These are phyloP conservation scores for Xylaria scruposa DNA, from an alignment of 495 filamentous ascomycete species.

Conservation along the genomic window DNA sequence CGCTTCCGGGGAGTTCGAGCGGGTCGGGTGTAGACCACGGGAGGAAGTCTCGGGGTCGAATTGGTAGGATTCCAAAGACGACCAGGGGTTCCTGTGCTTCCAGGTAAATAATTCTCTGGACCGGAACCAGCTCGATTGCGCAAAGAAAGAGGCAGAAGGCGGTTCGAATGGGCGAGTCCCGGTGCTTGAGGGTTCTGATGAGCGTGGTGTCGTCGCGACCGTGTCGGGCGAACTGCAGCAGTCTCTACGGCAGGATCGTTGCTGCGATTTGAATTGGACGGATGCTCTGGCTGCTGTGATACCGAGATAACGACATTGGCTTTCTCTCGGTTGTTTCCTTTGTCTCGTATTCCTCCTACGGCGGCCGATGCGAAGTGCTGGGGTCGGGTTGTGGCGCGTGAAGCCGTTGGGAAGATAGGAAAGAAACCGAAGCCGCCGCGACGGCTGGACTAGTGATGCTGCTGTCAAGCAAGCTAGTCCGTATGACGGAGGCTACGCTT, in stretches of 20 bases:
- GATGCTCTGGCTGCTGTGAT: conserved; percentile 6
- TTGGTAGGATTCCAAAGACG: conserved; percentile 72
- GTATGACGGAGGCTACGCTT: not conserved
- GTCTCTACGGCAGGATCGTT: not conserved
- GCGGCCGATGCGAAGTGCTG: conserved; percentile 42
- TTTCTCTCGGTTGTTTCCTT: not conserved
- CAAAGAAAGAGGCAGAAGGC: conserved; percentile 52
- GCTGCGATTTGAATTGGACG: conserved; percentile 6
- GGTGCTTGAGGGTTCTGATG: not conserved
- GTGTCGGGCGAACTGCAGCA: not conserved
- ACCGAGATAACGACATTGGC: not conserved
- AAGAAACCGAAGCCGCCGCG: conserved; percentile 46
- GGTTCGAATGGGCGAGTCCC: conserved; percentile 37
- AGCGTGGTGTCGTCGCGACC: conserved; percentile 7
- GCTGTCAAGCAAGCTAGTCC: not conserved
- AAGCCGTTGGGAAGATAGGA: conserved; percentile 53
- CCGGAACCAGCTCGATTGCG: conserved; percentile 43
- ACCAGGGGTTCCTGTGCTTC: conserved; percentile 46
- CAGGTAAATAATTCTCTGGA: conserved; percentile 42
- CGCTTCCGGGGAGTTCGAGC: conserved; percentile 35
- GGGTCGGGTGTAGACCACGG: conserved; percentile 32
- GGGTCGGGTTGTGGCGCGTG: conserved; percentile 45
- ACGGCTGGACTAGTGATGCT: conserved; percentile 41
- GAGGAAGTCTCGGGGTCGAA: conserved; percentile 59
- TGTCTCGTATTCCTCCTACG: conserved; percentile 36